Conservation (phyloP, 305 asterid genomes). For the Lippia alba region DNA sequence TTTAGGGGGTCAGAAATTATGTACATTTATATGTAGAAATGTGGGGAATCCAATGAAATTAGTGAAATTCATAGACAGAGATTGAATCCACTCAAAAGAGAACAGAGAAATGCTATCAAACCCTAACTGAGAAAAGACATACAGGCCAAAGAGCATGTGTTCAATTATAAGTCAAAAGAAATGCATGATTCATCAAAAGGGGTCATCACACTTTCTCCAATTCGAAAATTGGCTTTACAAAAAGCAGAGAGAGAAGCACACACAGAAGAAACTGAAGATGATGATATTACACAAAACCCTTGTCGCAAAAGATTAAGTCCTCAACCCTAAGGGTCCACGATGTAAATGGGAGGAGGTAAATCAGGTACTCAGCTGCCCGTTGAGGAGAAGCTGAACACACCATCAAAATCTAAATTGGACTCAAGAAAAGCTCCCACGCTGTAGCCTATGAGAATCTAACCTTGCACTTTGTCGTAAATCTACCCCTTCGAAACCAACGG, state of each 20-base stretch:
- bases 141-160: conserved; percentile 17
- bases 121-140: conserved; percentile 32
- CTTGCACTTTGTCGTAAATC: too few species aligned
- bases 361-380: too few species aligned
- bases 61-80: not conserved
- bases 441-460: too few species aligned
- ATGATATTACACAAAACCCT: conserved; percentile 11
- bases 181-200: conserved; percentile 35
- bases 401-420: too few species aligned
- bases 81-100: not conserved
- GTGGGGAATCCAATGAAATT: conserved; percentile 44
- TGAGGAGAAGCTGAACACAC: too few species aligned
- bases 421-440: too few species aligned
- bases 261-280: not conserved
- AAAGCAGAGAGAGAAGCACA: conserved; percentile 28
- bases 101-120: not conserved
- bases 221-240: conserved; percentile 37
- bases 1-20: not conserved
- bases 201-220: conserved; percentile 36
- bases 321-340: too few species aligned
- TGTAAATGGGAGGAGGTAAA: too few species aligned
- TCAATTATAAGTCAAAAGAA: not conserved
- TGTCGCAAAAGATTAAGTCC: too few species aligned
- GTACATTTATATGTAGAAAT: not conserved
- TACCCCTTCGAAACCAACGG: too few species aligned